Conservation (phyloP, 2,329 filamentous ascomycete species). For the Cladosporium oxysporum region DNA sequence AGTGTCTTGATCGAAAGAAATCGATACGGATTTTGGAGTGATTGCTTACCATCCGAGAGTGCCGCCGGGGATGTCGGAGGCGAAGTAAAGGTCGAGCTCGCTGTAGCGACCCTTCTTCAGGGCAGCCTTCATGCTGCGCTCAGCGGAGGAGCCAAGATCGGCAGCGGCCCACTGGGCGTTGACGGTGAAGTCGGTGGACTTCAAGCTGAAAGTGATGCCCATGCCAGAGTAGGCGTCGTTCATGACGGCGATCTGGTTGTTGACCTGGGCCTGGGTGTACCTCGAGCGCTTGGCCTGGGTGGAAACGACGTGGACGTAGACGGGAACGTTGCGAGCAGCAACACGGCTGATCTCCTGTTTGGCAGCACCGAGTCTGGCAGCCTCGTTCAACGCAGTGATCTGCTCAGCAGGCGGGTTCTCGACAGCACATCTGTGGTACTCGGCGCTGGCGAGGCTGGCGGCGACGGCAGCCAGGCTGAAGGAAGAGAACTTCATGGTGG, state of each 20-base stretch:
- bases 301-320: conserved; percentile 46
- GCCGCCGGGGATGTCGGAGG: conserved; percentile 48
- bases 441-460: background rate
- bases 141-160: conserved; percentile 41
- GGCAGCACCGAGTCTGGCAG: conserved; percentile 1
- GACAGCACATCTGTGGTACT: background rate
- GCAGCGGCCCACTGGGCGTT: conserved; percentile 53
- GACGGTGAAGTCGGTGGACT: conserved; percentile 49
- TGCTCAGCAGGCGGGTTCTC: background rate
- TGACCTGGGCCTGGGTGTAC: conserved; percentile 42
- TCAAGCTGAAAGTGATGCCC: conserved; percentile 50
- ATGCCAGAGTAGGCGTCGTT: conserved; percentile 47
- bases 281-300: conserved; percentile 35
- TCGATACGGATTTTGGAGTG: background rate
- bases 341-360: conserved; percentile 9
- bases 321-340: background rate
- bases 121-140: conserved; percentile 48
- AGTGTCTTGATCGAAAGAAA: background rate
- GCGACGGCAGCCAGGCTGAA: background rate
- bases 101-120: conserved; percentile 53
- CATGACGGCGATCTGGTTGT: conserved; percentile 36
- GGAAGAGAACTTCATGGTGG: conserved; percentile 6
- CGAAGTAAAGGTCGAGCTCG: conserved; percentile 57
- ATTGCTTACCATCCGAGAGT: conserved; percentile 27
- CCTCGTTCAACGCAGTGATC: background rate